phyloP scores from a whole-genome alignment of 202 grass and related monocot species.

The Setaria viridis region DNA sequence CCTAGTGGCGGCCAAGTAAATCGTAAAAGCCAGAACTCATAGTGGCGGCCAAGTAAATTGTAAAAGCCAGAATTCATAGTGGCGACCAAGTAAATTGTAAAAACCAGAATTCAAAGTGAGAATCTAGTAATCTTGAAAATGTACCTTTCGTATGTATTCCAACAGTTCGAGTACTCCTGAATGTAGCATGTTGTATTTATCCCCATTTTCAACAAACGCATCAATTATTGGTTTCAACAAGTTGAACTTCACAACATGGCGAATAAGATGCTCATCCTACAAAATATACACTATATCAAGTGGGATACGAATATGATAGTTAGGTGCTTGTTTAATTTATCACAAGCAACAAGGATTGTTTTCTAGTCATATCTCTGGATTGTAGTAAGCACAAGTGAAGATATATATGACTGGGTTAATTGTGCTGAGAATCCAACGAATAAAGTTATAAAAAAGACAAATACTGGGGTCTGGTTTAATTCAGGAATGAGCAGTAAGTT shows the following conservation, averaged over 20 bases:
- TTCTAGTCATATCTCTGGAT: background rate
- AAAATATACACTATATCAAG: slow-evolving; percentile 43
- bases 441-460: background rate
- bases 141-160: slow-evolving; percentile 95
- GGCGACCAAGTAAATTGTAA: too few species aligned
- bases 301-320: slow-evolving; percentile 19
- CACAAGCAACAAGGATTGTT: slow-evolving; percentile 13
- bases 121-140: slow-evolving; percentile 38
- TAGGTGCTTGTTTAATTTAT: slow-evolving; percentile 16
- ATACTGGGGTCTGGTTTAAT: background rate
- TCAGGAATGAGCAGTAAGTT: background rate
- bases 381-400: background rate
- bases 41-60: slow-evolving; percentile 10
- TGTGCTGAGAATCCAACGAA: background rate
- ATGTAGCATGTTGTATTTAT: slow-evolving; percentile 96
- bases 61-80: too few species aligned
- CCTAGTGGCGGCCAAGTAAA: too few species aligned
- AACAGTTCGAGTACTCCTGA: slow-evolving; percentile 88
- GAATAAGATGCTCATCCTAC: slow-evolving; percentile 96
- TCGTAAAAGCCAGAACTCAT: background rate
- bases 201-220: slow-evolving; percentile 80
- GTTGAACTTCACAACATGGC: slow-evolving; percentile 90
- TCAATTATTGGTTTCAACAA: slow-evolving; percentile 91
- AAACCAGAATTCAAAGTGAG: background rate
- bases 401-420: background rate